phyloP scores from a whole-genome alignment of 352 stramenopile species.

The Elongisporangium anandrum region DNA sequence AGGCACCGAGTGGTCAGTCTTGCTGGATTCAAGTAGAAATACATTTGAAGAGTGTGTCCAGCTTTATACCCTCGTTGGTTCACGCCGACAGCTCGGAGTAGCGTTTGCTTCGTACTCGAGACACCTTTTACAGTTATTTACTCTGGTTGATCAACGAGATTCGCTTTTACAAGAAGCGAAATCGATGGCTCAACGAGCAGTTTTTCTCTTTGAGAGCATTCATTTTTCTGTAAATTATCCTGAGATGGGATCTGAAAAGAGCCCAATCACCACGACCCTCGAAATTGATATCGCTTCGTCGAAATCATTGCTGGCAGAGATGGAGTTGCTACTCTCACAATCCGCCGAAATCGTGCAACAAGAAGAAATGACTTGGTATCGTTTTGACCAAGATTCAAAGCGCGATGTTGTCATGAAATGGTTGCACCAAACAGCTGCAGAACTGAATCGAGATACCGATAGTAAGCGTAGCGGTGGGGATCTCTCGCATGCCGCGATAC shows the following conservation, averaged over 20 bases:
- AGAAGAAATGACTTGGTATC: conserved; percentile 69
- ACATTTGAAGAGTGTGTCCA: neutral
- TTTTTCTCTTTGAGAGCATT: neutral
- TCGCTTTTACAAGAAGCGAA: neutral
- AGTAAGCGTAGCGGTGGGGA: conserved; percentile 9
- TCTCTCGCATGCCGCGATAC: conserved; percentile 23
- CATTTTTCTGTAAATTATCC: conserved; percentile 1
- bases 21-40: neutral
- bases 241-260: neutral
- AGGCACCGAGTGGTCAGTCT: neutral
- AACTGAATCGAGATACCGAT: neutral
- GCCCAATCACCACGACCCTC: conserved; percentile 5
- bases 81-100: neutral
- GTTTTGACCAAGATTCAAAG: conserved; percentile 36
- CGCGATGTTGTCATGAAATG: conserved; percentile 66
- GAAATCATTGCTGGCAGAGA: conserved; percentile 29
- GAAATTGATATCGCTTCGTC: conserved; percentile 25
- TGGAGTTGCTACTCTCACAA: conserved; percentile 32
- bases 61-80: neutral
- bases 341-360: conserved; percentile 22
- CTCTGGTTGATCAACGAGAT: neutral
- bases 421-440: conserved; percentile 41
- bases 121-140: neutral
- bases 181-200: neutral
- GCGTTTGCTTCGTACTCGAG: neutral